A percentile compares a stretch with the other conserved stretches of the same genome.
Evolutionary conservation across 164 flowering plant species (phyloP).

Genomic region (Vitis rupestris): DNA sequence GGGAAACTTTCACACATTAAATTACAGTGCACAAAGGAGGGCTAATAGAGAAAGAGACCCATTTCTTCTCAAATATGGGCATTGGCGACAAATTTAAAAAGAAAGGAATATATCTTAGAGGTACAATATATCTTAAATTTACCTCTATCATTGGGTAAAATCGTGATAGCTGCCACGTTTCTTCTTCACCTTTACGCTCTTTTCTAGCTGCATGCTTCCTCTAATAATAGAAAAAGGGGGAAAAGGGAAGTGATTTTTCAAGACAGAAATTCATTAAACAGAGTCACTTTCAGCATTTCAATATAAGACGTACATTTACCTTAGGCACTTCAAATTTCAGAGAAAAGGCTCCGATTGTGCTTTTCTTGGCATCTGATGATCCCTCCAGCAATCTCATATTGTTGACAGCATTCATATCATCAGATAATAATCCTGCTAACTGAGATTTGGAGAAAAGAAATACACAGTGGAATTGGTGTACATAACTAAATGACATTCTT

Average conservation of each 20-base stretch:
- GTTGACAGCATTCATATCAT: conserved; percentile 82
- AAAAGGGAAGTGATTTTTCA: background rate
- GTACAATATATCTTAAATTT: background rate
- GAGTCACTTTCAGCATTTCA: background rate
- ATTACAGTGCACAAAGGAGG: too few relatives aligned
- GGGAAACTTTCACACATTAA: too few relatives aligned
- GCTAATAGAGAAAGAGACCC: too few relatives aligned
- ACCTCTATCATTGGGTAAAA: conserved; percentile 98
- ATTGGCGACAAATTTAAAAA: background rate
- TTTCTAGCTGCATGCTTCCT: conserved; percentile 76
- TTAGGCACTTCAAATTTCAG: conserved; percentile 85
- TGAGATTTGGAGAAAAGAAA: conserved; percentile 21
- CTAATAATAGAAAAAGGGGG: conserved; percentile 31
- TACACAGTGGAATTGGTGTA: background rate
- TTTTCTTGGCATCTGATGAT: conserved; percentile 57
- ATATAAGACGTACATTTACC: conserved; percentile 36
- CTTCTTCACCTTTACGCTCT: conserved; percentile 71
- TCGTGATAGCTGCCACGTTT: conserved; percentile 82
- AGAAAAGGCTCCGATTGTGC: conserved; percentile 59
- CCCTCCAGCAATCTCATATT: conserved; percentile 77
- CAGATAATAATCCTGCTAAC: conserved; percentile 75
- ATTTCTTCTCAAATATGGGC: background rate
- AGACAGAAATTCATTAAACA: background rate
- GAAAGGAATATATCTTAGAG: background rate
- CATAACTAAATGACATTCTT: too few relatives aligned